A percentile compares a stretch with the other conserved stretches of the same genome.
These are phyloP conservation scores for Apiospora phragmitis DNA, from an alignment of 2,329 filamentous ascomycete species.

Conservation along the genomic window DNA sequence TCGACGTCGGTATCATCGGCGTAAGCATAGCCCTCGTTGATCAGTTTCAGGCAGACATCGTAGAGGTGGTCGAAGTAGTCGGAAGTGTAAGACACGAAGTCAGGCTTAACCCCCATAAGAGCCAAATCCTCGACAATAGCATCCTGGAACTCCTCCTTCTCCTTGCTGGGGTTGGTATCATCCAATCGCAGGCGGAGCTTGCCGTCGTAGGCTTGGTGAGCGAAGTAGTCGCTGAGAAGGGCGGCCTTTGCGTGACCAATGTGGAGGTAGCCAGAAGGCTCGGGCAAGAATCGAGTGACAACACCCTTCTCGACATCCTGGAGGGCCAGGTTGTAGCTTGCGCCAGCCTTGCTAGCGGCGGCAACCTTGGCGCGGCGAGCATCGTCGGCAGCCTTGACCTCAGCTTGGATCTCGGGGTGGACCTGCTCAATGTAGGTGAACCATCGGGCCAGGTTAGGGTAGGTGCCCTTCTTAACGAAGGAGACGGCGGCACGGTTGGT, in stretches of 20 bases:
- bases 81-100: conserved; percentile 84
- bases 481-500: conserved; percentile 82
- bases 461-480: conserved; percentile 75
- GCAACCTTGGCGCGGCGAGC: conserved; percentile 69
- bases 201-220: conserved; percentile 88
- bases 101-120: conserved; percentile 88
- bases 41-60: conserved; percentile 79
- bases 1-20: conserved; percentile 93
- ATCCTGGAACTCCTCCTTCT: conserved; percentile 96
- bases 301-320: conserved; percentile 85
- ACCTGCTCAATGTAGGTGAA: conserved; percentile 81
- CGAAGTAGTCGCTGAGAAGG: conserved; percentile 94
- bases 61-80: conserved; percentile 96
- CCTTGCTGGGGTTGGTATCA: conserved; percentile 95
- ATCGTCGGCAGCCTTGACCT: conserved; percentile 69
- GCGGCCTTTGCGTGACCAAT: conserved; percentile 96
- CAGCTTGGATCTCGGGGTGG: conserved; percentile 73
- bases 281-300: conserved; percentile 88
- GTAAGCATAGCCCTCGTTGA: conserved; percentile 86
- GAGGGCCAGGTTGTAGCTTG: conserved; percentile 85
- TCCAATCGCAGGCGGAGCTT: conserved; percentile 91
- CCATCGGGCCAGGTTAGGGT: conserved; percentile 82
- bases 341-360: conserved; percentile 72
- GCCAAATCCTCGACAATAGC: conserved; percentile 89
- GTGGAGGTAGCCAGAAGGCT: conserved; percentile 93